phyloP scores from a whole-genome alignment of 2,329 filamentous ascomycete species.

The Monosporascus sp. region DNA sequence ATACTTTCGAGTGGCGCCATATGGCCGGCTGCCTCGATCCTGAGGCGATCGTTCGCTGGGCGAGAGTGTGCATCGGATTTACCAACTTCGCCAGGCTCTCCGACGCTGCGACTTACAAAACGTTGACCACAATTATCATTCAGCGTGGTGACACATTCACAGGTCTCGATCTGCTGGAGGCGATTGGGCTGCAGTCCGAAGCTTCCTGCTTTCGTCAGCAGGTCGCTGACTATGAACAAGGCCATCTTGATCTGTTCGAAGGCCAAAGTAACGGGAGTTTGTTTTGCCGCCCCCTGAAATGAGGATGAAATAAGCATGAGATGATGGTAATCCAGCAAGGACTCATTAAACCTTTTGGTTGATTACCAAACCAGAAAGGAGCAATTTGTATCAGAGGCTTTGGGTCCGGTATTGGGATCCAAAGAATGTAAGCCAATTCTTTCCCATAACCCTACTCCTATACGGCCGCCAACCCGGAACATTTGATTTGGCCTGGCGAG shows the following conservation, averaged over 20 bases:
- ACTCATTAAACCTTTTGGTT: too few species aligned
- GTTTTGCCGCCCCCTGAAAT: not conserved
- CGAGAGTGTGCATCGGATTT: conserved; percentile 11
- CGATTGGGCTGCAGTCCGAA: conserved; percentile 5
- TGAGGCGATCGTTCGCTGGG: conserved; percentile 15
- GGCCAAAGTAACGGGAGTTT: conserved; percentile 1
- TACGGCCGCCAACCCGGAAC: too few species aligned
- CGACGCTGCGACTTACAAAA: conserved; percentile 4
- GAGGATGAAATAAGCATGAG: too few species aligned
- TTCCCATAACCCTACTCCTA: too few species aligned
- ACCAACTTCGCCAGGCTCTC: conserved; percentile 15
- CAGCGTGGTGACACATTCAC: not conserved
- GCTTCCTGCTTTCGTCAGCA: conserved; percentile 4
- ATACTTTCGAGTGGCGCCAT: conserved; percentile 22
- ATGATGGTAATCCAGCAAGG: too few species aligned
- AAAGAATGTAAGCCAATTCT: too few species aligned
- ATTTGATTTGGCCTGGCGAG: too few species aligned
- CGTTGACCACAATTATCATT: not conserved
- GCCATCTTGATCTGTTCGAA: conserved; percentile 2
- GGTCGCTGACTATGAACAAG: conserved; percentile 1
- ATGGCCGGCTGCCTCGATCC: conserved; percentile 18
- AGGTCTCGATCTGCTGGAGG: conserved; percentile 5
- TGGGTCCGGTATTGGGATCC: too few species aligned
- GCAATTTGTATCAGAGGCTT: too few species aligned
- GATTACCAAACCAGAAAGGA: too few species aligned